phyloP scores from a whole-genome alignment of 164 flowering plant species.

The Akebia trifoliata region DNA sequence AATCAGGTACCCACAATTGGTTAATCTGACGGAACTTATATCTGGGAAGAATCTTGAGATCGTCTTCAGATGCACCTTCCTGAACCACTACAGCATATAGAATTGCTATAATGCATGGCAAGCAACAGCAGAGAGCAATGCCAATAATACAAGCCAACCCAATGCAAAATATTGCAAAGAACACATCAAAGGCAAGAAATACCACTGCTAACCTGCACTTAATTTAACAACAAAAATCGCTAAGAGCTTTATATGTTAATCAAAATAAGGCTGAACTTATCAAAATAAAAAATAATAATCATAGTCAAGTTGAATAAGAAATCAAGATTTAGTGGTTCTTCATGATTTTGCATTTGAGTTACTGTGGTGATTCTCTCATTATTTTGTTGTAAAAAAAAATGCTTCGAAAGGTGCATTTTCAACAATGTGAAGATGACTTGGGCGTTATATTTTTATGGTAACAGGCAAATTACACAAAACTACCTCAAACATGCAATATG shows the following conservation, averaged over 20 bases:
- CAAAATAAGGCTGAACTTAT: background rate
- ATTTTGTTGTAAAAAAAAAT: background rate
- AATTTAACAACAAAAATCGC: background rate
- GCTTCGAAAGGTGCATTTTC: background rate
- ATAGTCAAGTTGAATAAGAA: background rate
- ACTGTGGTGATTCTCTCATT: background rate
- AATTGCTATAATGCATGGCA: slow-evolving; percentile 50
- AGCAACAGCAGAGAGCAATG: slow-evolving; percentile 49
- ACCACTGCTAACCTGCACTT: slow-evolving; percentile 66
- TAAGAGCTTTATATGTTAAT: background rate
- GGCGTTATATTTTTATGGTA: background rate
- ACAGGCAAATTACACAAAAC: too few relatives aligned
- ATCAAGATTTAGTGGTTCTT: background rate
- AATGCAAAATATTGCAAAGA: slow-evolving; percentile 55
- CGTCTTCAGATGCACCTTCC: slow-evolving; percentile 67
- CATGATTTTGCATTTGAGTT: background rate
- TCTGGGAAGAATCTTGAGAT: slow-evolving; percentile 56
- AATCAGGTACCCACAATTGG: slow-evolving; percentile 8
- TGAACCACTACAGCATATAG: slow-evolving; percentile 47
- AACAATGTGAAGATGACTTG: background rate
- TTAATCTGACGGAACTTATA: slow-evolving; percentile 29
- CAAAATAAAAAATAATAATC: background rate
- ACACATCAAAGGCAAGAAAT: slow-evolving; percentile 69
- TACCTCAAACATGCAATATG: too few relatives aligned
- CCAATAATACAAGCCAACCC: slow-evolving; percentile 52